Percentiles rank a stretch among this genome's conserved stretches.
These are phyloP conservation scores for Bauhinia variegata DNA, from an alignment of 306 rosid species.

Conservation along the genomic window DNA sequence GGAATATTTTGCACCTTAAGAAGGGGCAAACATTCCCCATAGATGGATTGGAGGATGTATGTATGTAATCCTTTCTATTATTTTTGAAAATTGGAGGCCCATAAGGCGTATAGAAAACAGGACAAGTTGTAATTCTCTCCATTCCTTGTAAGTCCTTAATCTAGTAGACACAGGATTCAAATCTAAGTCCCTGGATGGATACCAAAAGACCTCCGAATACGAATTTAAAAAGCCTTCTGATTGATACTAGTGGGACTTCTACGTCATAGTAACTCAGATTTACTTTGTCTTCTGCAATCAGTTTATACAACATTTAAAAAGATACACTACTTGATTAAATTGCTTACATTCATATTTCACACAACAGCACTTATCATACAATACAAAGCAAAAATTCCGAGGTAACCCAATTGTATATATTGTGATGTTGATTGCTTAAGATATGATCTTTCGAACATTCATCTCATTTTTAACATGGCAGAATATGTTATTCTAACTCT, in stretches of 20 bases:
- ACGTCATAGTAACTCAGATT: not conserved
- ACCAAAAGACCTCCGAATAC: not conserved
- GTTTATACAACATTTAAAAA: not conserved
- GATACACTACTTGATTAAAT: not conserved
- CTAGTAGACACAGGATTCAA: not conserved
- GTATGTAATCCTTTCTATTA: not conserved
- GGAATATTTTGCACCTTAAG: not conserved
- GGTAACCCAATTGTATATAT: not conserved
- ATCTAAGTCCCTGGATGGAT: not conserved
- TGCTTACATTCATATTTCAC: not conserved
- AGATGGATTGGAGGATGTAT: no score
- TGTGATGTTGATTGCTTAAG: slow-evolving; percentile 1
- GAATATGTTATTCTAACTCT: not conserved
- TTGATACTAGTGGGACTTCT: not conserved
- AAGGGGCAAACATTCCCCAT: not conserved
- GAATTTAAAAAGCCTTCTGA: not conserved
- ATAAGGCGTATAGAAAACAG: not conserved
- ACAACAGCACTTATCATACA: not conserved
- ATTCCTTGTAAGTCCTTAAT: not conserved
- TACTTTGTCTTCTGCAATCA: not conserved
- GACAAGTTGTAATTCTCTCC: not conserved
- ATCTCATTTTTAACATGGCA: not conserved
- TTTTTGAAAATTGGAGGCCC: not conserved
- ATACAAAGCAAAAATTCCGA: not conserved
- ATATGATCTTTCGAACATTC: not conserved